Evolutionary conservation across 2,329 filamentous ascomycete genomes (phyloP).

Genomic region (Cryoendolithus antarcticus): DNA sequence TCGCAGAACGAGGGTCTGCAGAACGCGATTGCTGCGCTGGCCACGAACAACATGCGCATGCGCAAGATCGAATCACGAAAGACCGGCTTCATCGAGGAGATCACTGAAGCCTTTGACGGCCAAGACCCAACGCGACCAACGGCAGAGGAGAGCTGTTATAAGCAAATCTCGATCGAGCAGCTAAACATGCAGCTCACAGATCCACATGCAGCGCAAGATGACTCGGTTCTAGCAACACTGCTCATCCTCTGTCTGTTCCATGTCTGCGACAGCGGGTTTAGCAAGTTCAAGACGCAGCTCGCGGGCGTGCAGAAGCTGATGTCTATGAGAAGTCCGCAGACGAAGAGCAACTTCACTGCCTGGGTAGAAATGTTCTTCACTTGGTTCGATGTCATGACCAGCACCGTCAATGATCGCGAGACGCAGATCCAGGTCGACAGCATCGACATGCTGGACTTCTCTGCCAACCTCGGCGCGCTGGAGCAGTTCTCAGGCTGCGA

Average conservation of each 20-base stretch:
- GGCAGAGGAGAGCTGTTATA: conserved; percentile 69
- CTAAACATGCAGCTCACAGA: conserved; percentile 78
- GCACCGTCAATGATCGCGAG: conserved; percentile 83
- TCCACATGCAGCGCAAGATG: conserved; percentile 60
- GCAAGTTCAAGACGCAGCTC: conserved; percentile 86
- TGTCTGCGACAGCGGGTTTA: conserved; percentile 84
- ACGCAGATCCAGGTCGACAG: conserved; percentile 58
- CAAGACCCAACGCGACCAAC: conserved; percentile 44
- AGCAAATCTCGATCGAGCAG: conserved; percentile 68
- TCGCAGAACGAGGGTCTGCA: conserved; percentile 70
- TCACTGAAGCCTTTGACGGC: conserved; percentile 15
- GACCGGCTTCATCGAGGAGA: conserved; percentile 22
- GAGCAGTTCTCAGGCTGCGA: conserved; percentile 87
- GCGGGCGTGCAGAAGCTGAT: conserved; percentile 86
- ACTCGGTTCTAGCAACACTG: conserved; percentile 77
- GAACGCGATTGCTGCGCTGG: conserved; percentile 79
- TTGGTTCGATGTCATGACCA: conserved; percentile 87
- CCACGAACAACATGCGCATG: conserved; percentile 84
- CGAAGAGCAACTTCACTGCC: conserved; percentile 54
- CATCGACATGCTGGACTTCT: conserved; percentile 51
- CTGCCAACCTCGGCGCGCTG: conserved; percentile 56
- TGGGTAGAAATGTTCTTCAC: conserved; percentile 93
- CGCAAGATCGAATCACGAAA: conserved; percentile 46
- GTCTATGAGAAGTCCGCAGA: conserved; percentile 54
- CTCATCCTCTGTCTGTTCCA: conserved; percentile 84